These are phyloP conservation scores for Fusarium proliferatum DNA, from an alignment of 2,329 filamentous ascomycete genomes.

Conservation along the genomic window DNA sequence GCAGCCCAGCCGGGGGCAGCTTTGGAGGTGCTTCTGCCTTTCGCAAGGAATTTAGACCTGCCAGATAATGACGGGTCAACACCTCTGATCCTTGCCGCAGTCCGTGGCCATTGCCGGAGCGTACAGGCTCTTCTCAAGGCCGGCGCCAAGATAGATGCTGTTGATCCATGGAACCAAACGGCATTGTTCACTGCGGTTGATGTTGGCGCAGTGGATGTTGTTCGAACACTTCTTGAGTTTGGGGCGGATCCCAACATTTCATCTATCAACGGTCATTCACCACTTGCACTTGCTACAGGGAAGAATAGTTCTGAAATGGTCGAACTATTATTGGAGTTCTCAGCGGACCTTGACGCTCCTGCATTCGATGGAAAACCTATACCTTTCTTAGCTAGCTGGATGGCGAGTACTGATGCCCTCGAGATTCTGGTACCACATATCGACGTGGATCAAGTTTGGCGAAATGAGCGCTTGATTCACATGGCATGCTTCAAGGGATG, in stretches of 20 bases:
- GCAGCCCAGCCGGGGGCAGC: slow-evolving; percentile 22
- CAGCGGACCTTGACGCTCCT: slow-evolving; percentile 8
- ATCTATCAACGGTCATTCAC: slow-evolving; percentile 16
- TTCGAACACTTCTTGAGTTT: slow-evolving; percentile 20
- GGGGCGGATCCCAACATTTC: slow-evolving; percentile 29
- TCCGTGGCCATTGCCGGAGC: slow-evolving; percentile 11
- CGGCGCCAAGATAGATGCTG: slow-evolving; percentile 25
- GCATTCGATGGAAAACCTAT: slow-evolving; percentile 21
- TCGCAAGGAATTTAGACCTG: slow-evolving; percentile 21
- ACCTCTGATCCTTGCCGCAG: slow-evolving; percentile 27
- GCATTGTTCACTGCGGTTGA: slow-evolving; percentile 29
- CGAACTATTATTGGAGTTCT: slow-evolving; percentile 22
- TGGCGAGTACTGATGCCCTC: slow-evolving; percentile 16
- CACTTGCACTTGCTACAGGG: slow-evolving; percentile 17
- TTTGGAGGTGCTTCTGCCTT: slow-evolving; percentile 31
- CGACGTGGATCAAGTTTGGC: slow-evolving; percentile 24
- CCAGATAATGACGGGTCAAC: slow-evolving; percentile 28
- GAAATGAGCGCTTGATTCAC: slow-evolving; percentile 25
- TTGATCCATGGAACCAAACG: slow-evolving; percentile 28
- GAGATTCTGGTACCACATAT: slow-evolving; percentile 24
- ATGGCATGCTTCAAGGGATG: slow-evolving; percentile 26
- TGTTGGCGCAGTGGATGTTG: slow-evolving; percentile 15
- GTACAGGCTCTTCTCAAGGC: slow-evolving; percentile 25
- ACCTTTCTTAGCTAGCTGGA: slow-evolving; percentile 21
- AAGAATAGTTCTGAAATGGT: slow-evolving; percentile 25